Base-by-base conservation (phyloP, 495 filamentous ascomycete species). In the Amorphotheca resinae region DNA sequence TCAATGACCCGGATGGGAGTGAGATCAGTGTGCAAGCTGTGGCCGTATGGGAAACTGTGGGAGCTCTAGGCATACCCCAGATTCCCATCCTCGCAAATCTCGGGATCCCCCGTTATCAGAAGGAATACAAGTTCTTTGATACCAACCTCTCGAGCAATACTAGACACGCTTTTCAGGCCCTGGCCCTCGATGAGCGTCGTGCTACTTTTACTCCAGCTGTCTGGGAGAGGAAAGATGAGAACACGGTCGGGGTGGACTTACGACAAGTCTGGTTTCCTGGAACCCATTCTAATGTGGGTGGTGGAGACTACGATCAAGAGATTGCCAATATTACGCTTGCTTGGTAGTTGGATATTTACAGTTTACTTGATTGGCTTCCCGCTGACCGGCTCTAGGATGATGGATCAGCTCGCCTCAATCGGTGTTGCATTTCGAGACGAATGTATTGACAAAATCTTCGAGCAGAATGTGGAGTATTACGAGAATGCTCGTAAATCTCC, bases 201-300 rank as follows among this genome's bases (percentile, higher is more conserved):
- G 57, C 60, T 8, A 69, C 77, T 0, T 87, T 83, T 46, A 64
- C 66, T 11, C 80, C 81, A 3, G 69, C 79, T 9, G 52, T 86
- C 0, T 86, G 77, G 80, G 57, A 62, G 25, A 54, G 48, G 15
- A 73, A 64, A 32, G 61, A 75, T 41, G 44, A 44, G 37, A 17
- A 42, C 4, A 40, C 47, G 16, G 34, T 22, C 16, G 42, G 40
- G 12, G 22, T 38, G 7, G 51, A 54, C 26, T 65, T 84, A n/a
- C 62, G 71, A 17, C 81, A 86, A 57, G 73, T 78, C 36, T 86
- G 80, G 80, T 84, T 86, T 49, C 76, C 77, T 0, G 78, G 79
- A 26, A 66, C 68, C 11, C 81, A 86, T 55, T 65, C 62, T 4
- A 82, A 82, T 50, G 57, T 80, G 11, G 81, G 81, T 0, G 75